phyloP scores from a whole-genome alignment of 495 filamentous ascomycete genomes.

The Amphirosellinia nigrospora region DNA sequence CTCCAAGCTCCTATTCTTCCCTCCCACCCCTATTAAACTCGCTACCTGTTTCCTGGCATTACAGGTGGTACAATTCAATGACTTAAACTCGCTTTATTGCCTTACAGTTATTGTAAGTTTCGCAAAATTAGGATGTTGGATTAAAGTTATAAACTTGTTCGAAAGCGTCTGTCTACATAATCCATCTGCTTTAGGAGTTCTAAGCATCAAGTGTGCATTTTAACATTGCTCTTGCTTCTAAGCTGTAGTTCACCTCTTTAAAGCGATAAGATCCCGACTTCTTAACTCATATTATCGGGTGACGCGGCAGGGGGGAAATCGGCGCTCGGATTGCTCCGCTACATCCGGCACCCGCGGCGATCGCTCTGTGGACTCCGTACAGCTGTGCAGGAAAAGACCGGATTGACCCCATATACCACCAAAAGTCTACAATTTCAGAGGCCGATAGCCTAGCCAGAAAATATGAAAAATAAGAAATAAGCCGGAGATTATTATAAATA shows the following conservation, averaged over 20 bases:
- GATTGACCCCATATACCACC: too few relatives aligned
- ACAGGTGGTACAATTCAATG: background rate
- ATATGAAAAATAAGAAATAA: too few relatives aligned
- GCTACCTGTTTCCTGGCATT: background rate
- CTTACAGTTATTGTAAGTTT: background rate
- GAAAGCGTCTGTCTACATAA: background rate
- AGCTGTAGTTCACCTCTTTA: constrained; percentile 48
- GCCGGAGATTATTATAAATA: too few relatives aligned
- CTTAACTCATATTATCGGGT: constrained; percentile 35
- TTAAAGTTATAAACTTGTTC: background rate
- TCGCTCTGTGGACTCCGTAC: constrained; percentile 21
- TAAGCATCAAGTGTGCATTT: background rate
- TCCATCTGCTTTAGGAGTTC: background rate
- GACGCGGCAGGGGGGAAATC: constrained; percentile 40
- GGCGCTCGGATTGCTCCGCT: constrained; percentile 46
- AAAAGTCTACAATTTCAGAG: too few relatives aligned
- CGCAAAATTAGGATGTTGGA: too few relatives aligned
- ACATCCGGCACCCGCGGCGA: constrained; percentile 30
- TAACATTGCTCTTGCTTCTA: too few relatives aligned
- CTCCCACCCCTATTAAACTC: too few relatives aligned
- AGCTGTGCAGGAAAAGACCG: too few relatives aligned
- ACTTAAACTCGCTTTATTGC: background rate
- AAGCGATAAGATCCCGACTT: constrained; percentile 41
- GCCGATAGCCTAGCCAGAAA: too few relatives aligned
- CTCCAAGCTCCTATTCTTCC: background rate